Evolutionary conservation across 345 rosid genomes (phyloP).

Genomic region (Triadica sebifera): DNA sequence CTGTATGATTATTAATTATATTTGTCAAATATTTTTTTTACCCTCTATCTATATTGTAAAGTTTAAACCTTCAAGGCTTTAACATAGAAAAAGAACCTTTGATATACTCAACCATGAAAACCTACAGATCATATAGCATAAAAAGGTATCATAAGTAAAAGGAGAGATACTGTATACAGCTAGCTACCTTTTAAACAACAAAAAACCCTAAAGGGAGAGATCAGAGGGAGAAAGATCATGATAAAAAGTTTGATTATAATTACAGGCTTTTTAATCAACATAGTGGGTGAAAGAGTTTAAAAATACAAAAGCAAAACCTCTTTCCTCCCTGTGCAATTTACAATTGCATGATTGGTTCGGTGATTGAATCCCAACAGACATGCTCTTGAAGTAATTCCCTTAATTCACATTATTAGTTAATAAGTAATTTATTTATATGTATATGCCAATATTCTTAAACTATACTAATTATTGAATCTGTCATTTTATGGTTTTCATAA

Average conservation of each 20-base stretch:
- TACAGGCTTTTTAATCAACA: constrained; percentile 28
- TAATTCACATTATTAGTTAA: not conserved
- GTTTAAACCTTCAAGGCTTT: constrained; percentile 3
- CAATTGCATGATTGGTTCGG: constrained; percentile 30
- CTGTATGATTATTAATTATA: constrained; percentile 6
- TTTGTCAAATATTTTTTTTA: constrained; percentile 8
- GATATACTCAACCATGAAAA: constrained; percentile 24
- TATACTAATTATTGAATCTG: not conserved
- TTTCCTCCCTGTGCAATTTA: constrained; percentile 26
- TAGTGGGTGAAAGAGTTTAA: constrained; percentile 27
- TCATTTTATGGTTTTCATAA: not conserved
- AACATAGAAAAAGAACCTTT: not conserved
- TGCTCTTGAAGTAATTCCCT: constrained; percentile 10
- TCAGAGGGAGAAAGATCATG: too few relatives aligned
- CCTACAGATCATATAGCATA: constrained; percentile 1
- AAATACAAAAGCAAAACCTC: constrained; percentile 23
- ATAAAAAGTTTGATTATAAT: constrained; percentile 25
- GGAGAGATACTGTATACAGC: too few relatives aligned
- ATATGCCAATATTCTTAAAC: not conserved
- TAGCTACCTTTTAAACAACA: too few relatives aligned
- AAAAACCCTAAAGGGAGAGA: too few relatives aligned
- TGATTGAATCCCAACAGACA: constrained; percentile 32
- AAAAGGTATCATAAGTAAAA: too few relatives aligned
- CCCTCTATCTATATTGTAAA: not conserved
- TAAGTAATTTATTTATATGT: not conserved